These are phyloP conservation scores for Oligophagozyma castellii DNA, from an alignment of 1,139 yeast species.

Conservation along the genomic window DNA sequence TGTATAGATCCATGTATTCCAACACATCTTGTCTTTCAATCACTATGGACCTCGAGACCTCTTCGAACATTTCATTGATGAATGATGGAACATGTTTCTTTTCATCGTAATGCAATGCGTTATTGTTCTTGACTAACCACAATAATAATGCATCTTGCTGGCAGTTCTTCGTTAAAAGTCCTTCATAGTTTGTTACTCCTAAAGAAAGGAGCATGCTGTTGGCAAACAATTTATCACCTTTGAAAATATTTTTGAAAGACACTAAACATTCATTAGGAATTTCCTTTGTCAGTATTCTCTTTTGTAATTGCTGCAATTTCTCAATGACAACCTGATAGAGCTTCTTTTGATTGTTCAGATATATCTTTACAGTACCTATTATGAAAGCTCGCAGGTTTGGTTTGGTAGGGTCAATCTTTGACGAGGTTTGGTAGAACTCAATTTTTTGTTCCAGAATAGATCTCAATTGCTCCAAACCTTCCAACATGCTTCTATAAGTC, in stretches of 20 bases:
- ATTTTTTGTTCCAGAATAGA: constrained; percentile 38
- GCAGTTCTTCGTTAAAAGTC: constrained; percentile 33
- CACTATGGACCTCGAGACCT: constrained; percentile 27
- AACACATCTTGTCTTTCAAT: constrained; percentile 39
- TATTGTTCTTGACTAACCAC: constrained; percentile 49
- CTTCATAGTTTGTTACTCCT: constrained; percentile 44
- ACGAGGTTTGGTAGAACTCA: constrained; percentile 14
- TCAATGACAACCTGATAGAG: constrained; percentile 36
- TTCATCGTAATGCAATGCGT: constrained; percentile 26
- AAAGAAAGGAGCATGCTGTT: constrained; percentile 41
- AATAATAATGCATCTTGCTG: constrained; percentile 44
- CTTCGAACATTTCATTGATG: constrained; percentile 33
- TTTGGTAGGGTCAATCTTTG: constrained; percentile 7
- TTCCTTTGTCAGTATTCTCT: constrained; percentile 28
- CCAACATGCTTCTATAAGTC: constrained; percentile 23
- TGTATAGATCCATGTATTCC: constrained; percentile 42
- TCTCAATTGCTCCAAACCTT: constrained; percentile 33
- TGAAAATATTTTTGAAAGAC: constrained; percentile 44
- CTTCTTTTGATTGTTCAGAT: constrained; percentile 33
- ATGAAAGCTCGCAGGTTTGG: constrained; percentile 6
- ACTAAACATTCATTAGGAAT: constrained; percentile 25
- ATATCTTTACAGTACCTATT: constrained; percentile 27
- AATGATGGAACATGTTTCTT: constrained; percentile 36
- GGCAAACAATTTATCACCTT: constrained; percentile 41
- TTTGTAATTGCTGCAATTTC: constrained; percentile 37